Conservation (phyloP, 257 asterid species). For the Anisodus tanguticus region DNA sequence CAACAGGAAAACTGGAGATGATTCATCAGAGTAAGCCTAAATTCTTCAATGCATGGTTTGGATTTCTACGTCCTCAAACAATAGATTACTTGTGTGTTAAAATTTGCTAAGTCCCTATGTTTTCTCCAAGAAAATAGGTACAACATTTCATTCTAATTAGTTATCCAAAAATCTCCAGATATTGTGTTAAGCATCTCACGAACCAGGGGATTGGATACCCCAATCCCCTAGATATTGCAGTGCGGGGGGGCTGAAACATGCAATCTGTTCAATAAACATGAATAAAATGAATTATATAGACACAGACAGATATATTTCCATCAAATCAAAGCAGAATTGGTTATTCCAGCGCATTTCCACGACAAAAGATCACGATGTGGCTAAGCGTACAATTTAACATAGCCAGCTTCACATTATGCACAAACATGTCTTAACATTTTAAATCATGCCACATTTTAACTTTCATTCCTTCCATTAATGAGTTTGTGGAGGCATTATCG, state of each 20-base stretch:
- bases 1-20: not conserved
- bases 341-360: not conserved
- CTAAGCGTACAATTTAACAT: not conserved
- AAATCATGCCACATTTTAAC: not conserved
- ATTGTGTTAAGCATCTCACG: not conserved
- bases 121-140: not conserved
- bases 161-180: not conserved
- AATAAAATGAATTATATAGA: not conserved
- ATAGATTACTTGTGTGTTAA: not conserved
- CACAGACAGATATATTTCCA: not conserved
- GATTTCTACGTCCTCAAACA: not conserved
- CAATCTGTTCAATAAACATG: constrained; percentile 4
- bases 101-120: not conserved
- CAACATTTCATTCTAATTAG: not conserved
- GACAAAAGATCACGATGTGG: not conserved
- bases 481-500: not conserved
- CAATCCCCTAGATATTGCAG: not conserved
- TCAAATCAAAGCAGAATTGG: not conserved
- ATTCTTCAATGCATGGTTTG: not conserved
- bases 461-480: not conserved
- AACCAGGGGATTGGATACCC: not conserved
- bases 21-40: not conserved
- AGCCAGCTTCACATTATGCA: not conserved
- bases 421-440: not conserved
- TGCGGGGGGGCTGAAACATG: not conserved